Conservation (phyloP, 805 yeast species). For the Komagataella populi region DNA sequence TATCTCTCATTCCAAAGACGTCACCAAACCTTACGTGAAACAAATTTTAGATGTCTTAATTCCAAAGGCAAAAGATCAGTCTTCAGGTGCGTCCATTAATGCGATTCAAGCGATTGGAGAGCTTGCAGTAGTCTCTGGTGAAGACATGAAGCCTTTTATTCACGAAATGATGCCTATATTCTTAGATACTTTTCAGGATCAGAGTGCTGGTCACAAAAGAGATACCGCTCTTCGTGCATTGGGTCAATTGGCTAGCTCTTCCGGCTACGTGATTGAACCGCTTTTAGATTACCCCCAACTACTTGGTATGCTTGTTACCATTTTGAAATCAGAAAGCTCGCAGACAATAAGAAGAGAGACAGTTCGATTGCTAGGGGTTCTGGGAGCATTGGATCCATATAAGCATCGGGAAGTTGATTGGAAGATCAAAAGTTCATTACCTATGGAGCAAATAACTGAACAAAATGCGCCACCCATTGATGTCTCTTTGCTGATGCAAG, state of each 20-base stretch:
- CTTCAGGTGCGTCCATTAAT: conserved; percentile 76
- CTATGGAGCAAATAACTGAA: conserved; percentile 24
- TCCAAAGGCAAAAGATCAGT: conserved; percentile 58
- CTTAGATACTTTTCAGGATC: conserved; percentile 82
- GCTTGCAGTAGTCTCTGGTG: conserved; percentile 78
- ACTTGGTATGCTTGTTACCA: conserved; percentile 66
- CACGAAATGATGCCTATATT: conserved; percentile 76
- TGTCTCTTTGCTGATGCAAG: conserved; percentile 80
- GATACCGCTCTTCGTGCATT: conserved; percentile 81
- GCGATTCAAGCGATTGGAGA: conserved; percentile 84
- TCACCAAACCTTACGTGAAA: conserved; percentile 83
- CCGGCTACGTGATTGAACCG: conserved; percentile 94
- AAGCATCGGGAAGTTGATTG: conserved; percentile 87
- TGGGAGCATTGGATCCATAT: conserved; percentile 96
- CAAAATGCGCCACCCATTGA: conserved; percentile 87
- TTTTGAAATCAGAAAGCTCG: conserved; percentile 70
- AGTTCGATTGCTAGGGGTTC: conserved; percentile 76
- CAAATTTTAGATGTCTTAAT: conserved; percentile 80
- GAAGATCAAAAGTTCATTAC: conserved; percentile 1
- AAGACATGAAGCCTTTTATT: conserved; percentile 60
- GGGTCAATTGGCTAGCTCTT: conserved; percentile 79
- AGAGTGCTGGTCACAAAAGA: conserved; percentile 74
- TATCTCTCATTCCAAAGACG: conserved; percentile 63
- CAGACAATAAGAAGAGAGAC: conserved; percentile 73
- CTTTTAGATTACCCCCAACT: conserved; percentile 83